Evolutionary conservation across 2,329 filamentous ascomycete genomes (phyloP).

Genomic region (Bipolaris victoriae): DNA sequence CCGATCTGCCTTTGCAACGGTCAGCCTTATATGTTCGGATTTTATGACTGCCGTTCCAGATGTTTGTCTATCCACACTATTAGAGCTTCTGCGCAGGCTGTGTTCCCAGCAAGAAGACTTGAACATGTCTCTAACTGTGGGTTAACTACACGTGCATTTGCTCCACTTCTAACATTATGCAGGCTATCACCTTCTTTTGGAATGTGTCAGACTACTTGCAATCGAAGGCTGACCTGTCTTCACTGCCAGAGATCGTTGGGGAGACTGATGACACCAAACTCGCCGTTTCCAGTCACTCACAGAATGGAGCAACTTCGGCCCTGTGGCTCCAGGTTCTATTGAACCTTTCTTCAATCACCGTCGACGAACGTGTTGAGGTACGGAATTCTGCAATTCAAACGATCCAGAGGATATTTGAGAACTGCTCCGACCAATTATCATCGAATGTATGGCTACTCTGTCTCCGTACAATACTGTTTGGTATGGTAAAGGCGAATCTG

Average conservation of each 20-base stretch:
- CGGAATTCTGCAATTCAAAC: slow-evolving; percentile 91
- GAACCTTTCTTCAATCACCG: slow-evolving; percentile 72
- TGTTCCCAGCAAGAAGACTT: slow-evolving; percentile 88
- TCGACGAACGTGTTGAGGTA: slow-evolving; percentile 74
- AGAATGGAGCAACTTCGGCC: slow-evolving; percentile 69
- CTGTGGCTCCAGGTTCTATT: slow-evolving; percentile 80
- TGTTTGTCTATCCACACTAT: slow-evolving; percentile 76
- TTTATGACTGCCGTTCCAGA: slow-evolving; percentile 77
- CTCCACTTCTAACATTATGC: slow-evolving; percentile 13
- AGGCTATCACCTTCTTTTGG: slow-evolving; percentile 96
- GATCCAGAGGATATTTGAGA: slow-evolving; percentile 87
- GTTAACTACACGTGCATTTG: slow-evolving; percentile 27
- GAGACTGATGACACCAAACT: slow-evolving; percentile 57
- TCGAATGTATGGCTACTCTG: slow-evolving; percentile 84
- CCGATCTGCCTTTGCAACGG: slow-evolving; percentile 82
- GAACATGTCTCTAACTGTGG: slow-evolving; percentile 89
- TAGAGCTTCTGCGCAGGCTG: slow-evolving; percentile 89
- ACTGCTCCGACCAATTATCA: slow-evolving; percentile 80
- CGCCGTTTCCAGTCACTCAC: slow-evolving; percentile 65
- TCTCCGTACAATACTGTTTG: slow-evolving; percentile 79
- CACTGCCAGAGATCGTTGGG: slow-evolving; percentile 36
- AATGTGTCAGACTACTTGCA: slow-evolving; percentile 87
- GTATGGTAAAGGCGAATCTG: slow-evolving; percentile 70
- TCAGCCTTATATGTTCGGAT: slow-evolving; percentile 93
- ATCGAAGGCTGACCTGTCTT: slow-evolving; percentile 52